phyloP scores from a whole-genome alignment of 345 rosid genomes.

The Eucalyptus virginea region DNA sequence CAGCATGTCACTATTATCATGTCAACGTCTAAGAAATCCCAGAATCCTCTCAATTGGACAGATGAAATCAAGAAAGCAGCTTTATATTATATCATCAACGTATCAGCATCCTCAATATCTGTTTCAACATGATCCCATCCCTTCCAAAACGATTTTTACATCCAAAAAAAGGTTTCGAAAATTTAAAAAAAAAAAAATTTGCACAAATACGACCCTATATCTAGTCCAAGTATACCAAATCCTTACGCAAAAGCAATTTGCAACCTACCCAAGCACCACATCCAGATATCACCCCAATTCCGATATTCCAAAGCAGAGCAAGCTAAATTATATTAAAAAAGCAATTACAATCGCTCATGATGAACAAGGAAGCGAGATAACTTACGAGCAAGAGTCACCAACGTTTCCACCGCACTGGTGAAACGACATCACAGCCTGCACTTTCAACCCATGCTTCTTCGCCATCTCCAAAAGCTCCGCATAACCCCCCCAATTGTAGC shows the following conservation, averaged over 20 bases:
- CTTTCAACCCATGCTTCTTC: conserved; percentile 75
- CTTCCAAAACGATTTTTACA: background rate
- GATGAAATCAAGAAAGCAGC: background rate
- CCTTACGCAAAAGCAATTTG: background rate
- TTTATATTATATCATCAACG: background rate
- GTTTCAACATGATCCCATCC: background rate
- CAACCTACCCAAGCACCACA: background rate
- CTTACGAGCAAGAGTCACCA: conserved; percentile 89
- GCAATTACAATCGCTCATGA: background rate
- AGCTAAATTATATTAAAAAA: background rate
- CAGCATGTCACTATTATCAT: background rate
- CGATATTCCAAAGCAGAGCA: background rate
- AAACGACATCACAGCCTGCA: conserved; percentile 97
- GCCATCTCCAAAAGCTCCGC: conserved; percentile 88
- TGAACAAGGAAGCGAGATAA: background rate
- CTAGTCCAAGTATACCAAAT: background rate
- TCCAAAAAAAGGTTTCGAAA: background rate
- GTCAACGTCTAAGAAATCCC: background rate
- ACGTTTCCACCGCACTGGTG: conserved; percentile 99
- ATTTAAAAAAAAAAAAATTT: background rate
- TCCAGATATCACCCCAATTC: background rate
- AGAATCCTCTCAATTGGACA: background rate
- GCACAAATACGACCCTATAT: background rate
- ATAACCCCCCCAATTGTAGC: conserved; percentile 95
- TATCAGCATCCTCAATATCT: background rate